Base-by-base conservation (phyloP, 2,329 filamentous ascomycete genomes). In the Hymenoscyphus salicellus region DNA sequence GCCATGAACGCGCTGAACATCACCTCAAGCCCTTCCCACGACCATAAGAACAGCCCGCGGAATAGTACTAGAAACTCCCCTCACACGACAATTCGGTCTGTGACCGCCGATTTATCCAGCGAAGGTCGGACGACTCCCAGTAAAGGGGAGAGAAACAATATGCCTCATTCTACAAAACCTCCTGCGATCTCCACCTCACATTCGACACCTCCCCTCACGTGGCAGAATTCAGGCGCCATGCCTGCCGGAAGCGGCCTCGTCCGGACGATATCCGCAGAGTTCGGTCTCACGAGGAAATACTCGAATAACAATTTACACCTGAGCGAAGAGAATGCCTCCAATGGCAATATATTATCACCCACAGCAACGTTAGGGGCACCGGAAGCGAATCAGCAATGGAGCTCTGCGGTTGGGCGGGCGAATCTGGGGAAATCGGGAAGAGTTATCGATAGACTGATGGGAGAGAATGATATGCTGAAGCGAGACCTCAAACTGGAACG, bases 381-480 rank as follows among this genome's bases (percentile, higher is more conserved):
- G 30, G 56, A 23, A 28, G 41, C 41, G 8, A 59, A 62, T 16
- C 32, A 38, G 20, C 72, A 75, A 74, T 89, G 87, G 85, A 88
- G 89, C 72, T 86, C 86, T 33, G 87, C 87, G 2, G 84, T 90
- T 56, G 88, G 88, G 69, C 88, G 89, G 73, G 88, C 88, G 7
- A 87, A 86, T 2, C 78, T 89, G 2, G 89, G 89, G 55, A 92
- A 92, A 79, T 91, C 88, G 10, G 89, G 89, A 8, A 83, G 89
- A 38, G 89, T 92, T 61, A 94, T 95, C 76, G 92, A 95, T 78
- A 86, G 87, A 73, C 83, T 95, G 62, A 91, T 92, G 74, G 88
- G 88, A 61, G 91, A 94, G 74, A 93, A 93, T 70, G 91, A 94
- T 73, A 84, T 87, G 49, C 80, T 94, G 56, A 90, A 90, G 71